These are phyloP conservation scores for Candida broadrunensis DNA, from an alignment of 805 yeast genomes.

Conservation along the genomic window DNA sequence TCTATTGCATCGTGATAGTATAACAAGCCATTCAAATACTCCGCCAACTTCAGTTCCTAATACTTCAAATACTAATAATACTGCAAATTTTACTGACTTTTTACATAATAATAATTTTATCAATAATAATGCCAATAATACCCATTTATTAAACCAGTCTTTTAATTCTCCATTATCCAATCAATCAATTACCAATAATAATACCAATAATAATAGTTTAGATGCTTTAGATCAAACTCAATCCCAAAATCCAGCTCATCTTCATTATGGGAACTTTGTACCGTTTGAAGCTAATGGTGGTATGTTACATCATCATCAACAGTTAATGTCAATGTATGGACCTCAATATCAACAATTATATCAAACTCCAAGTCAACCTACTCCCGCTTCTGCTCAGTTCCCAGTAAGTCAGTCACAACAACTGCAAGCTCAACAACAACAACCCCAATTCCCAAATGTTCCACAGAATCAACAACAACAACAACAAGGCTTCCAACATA, in stretches of 20 bases:
- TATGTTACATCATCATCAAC: conserved; percentile 9
- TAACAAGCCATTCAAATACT: conserved; percentile 1
- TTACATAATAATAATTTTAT: conserved; percentile 16
- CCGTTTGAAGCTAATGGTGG: conserved; percentile 18
- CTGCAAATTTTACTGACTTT: conserved; percentile 8
- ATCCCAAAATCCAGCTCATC: conserved; percentile 12
- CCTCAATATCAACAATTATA: conserved; percentile 1
- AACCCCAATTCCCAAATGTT: conserved; percentile 3
- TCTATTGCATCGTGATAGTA: conserved; percentile 2
- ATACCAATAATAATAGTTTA: neutral
- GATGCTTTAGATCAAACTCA: neutral
- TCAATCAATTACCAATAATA: neutral
- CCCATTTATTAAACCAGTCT: neutral
- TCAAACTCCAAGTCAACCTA: neutral
- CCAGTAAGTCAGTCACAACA: conserved; percentile 2
- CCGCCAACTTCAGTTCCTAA: neutral
- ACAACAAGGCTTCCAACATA: conserved; percentile 2
- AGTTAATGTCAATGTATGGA: neutral
- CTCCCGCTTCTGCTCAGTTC: neutral
- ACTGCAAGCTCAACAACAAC: conserved; percentile 4
- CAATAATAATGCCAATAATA: conserved; percentile 8
- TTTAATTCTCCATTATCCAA: neutral
- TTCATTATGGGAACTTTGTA: conserved; percentile 25
- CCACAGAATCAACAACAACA: conserved; percentile 7
- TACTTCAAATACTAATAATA: neutral